Conservation (phyloP, 257 asterid species). For the Leonotis leonurus region DNA sequence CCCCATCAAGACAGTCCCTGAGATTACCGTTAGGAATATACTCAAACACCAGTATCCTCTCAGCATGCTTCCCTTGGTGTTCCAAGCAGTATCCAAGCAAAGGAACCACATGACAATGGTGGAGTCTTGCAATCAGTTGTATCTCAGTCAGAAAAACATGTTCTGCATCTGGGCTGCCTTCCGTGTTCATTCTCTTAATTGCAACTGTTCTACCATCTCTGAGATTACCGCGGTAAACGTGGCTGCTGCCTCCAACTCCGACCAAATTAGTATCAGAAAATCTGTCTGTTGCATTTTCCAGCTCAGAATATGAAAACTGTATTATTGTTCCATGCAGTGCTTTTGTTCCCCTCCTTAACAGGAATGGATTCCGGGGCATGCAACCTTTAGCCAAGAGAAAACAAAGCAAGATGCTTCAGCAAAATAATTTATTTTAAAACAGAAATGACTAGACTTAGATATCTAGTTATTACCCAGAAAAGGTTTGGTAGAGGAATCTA, state of each 20-base stretch:
- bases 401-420: not conserved
- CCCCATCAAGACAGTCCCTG: conserved; percentile 77
- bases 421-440: no score
- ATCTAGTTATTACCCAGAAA: conserved; percentile 42
- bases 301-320: conserved; percentile 66
- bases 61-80: conserved; percentile 62
- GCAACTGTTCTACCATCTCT: conserved; percentile 83
- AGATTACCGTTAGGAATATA: conserved; percentile 77
- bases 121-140: conserved; percentile 83
- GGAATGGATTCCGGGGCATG: conserved; percentile 46
- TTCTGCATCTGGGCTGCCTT: conserved; percentile 68
- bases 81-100: conserved; percentile 86
- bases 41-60: conserved; percentile 83
- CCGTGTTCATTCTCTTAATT: conserved; percentile 69
- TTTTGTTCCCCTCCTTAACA: conserved; percentile 43
- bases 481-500: conserved; percentile 28
- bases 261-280: conserved; percentile 70
- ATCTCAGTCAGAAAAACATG: conserved; percentile 78
- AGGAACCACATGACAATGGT: conserved; percentile 90
- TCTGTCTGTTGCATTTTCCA: conserved; percentile 68
- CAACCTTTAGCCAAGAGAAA: conserved; percentile 54
- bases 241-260: conserved; percentile 95
- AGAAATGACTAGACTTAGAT: not conserved
- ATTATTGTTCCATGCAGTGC: conserved; percentile 51
- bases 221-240: conserved; percentile 72